A percentile compares a stretch with the other conserved stretches of the same genome.
Conservation (phyloP, 2,329 filamentous ascomycete species). For the Ophiosphaerella herpotricha region DNA sequence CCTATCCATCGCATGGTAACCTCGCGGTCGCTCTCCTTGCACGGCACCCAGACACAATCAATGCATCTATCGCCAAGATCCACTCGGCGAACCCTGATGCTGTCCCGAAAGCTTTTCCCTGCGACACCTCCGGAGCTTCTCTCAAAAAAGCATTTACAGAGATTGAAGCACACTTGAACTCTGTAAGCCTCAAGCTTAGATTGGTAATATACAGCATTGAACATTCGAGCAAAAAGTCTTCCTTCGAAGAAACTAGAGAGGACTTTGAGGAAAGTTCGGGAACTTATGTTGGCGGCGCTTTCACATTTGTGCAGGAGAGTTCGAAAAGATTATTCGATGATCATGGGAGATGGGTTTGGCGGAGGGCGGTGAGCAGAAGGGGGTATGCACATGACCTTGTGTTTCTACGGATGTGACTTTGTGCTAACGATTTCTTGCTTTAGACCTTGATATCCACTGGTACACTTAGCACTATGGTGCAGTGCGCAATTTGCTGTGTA, state of each 20-base stretch:
- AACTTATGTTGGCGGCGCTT: slow-evolving; percentile 60
- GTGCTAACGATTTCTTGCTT: neutral
- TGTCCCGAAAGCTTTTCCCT: slow-evolving; percentile 58
- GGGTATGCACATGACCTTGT: slow-evolving; percentile 30
- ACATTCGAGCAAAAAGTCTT: slow-evolving; percentile 59
- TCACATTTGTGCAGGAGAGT: slow-evolving; percentile 60
- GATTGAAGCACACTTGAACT: slow-evolving; percentile 55
- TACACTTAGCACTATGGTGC: slow-evolving; percentile 57
- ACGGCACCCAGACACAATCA: slow-evolving; percentile 53
- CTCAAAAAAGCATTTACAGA: slow-evolving; percentile 55
- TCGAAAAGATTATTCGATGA: slow-evolving; percentile 58
- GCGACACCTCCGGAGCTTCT: slow-evolving; percentile 54
- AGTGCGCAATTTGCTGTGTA: slow-evolving; percentile 61
- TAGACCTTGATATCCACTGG: slow-evolving; percentile 62
- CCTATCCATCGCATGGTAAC: slow-evolving; percentile 57
- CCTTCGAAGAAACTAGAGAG: slow-evolving; percentile 59
- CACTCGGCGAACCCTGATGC: slow-evolving; percentile 49
- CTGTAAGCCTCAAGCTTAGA: slow-evolving; percentile 56
- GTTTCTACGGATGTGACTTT: neutral
- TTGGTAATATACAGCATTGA: slow-evolving; percentile 63
- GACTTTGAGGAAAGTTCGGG: slow-evolving; percentile 52
- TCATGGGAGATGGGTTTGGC: slow-evolving; percentile 56
- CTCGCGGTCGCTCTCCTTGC: slow-evolving; percentile 61
- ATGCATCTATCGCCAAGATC: slow-evolving; percentile 50
- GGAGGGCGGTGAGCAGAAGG: slow-evolving; percentile 58